Base-by-base conservation (phyloP, 495 filamentous ascomycete species). In the Saxispiralis lemnorum region DNA sequence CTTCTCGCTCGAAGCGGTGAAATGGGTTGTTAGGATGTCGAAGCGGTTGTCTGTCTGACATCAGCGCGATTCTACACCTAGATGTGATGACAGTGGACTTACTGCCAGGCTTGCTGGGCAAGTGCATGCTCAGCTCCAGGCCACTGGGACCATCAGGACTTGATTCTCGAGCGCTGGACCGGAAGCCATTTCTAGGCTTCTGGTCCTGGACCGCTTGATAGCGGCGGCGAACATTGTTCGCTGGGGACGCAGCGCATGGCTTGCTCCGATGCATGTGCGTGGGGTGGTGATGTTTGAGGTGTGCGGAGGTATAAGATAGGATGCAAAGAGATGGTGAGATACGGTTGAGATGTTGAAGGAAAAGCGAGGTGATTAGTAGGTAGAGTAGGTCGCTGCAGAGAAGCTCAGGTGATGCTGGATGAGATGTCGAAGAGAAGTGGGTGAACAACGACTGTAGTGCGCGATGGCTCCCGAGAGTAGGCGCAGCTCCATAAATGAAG, bases 31-130 rank as follows among this genome's bases (percentile, higher is more conserved):
- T n/a, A 51, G 45, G 17, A 48, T 35, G 4, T 35, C 39, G 45
- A 48, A 52, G 17, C 49, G 49, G 19, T 52, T 52, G 31, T 16
- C 49, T 52, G 39, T 13, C n/a, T 3, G 35, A 20, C 15, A 31
- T 48, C 35, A 49, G 40, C 12, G 11, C n/a, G 2, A 28, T 38
- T 6, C 7, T 4, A 21, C 4, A 10, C n/a, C 30, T 24, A 11
- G 12, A 15, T 17, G 7, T 1, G 19, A 5, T 2, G 6, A 13
- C 16, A 18, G 5, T 5, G 20, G 11, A 44, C 40, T 6, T 37
- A 52, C 49, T 28, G 31, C 14, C 35, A 2, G 38, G 39, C 44
- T 34, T 13, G 10, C 2, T n/a, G 13, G 44, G 48, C 6, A 47
- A 13, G 20, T 51, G 48, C 20, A 51, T 42, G 39, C 48, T 47